A percentile compares a stretch with the other conserved stretches of the same genome.
phyloP scores from a whole-genome alignment of 305 asterid species.

The Galium porrigens region DNA sequence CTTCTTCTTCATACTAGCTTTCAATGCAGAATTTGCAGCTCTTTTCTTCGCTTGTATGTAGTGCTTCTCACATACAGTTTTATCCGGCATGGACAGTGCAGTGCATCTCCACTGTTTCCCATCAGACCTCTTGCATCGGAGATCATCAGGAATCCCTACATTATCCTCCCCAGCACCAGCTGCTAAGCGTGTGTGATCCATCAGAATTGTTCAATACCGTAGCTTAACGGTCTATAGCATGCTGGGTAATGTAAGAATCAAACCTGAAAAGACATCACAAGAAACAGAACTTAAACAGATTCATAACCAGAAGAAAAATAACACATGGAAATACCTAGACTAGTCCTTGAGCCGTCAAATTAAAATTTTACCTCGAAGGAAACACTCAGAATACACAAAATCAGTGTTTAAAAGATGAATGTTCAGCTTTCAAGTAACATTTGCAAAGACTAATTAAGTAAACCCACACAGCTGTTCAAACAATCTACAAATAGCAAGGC shows the following conservation, averaged over 20 bases:
- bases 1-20: constrained; percentile 79
- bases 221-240: constrained; percentile 17
- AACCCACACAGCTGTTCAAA: background rate
- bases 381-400: background rate
- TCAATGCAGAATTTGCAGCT: constrained; percentile 94
- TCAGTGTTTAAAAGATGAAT: background rate
- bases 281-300: background rate
- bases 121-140: constrained; percentile 97
- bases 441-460: background rate
- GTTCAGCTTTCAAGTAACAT: background rate
- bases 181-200: constrained; percentile 65
- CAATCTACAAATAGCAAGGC: background rate
- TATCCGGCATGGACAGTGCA: constrained; percentile 99
- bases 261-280: constrained; percentile 22
- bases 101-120: constrained; percentile 99
- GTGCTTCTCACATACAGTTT: constrained; percentile 96
- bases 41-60: constrained; percentile 98
- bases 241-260: constrained; percentile 10
- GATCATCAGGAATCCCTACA: constrained; percentile 76
- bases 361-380: background rate
- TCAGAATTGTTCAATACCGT: constrained; percentile 21
- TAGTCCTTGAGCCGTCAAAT: background rate
- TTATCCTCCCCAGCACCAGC: constrained; percentile 69
- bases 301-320: background rate
- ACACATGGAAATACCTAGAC: background rate